phyloP scores from a whole-genome alignment of 371 early-diverging fungal species.

The Actinomortierella ambigua region DNA sequence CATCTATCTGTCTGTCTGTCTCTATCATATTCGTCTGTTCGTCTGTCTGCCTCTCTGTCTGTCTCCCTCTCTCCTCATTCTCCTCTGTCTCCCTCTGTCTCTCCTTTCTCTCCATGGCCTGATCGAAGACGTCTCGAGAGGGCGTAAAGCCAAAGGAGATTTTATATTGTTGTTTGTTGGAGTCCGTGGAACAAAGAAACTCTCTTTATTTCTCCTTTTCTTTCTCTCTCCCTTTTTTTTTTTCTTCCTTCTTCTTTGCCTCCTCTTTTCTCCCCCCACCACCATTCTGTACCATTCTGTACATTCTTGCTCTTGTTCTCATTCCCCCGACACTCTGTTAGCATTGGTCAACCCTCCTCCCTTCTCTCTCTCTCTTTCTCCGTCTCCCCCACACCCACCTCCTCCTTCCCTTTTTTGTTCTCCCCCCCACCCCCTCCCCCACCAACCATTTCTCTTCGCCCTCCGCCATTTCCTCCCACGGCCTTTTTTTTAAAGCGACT shows the following conservation, averaged over 20 bases:
- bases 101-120: neutral
- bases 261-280: neutral
- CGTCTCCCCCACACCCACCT: neutral
- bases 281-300: neutral
- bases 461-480: slow-evolving; percentile 1
- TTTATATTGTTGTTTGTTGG: neutral
- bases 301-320: neutral
- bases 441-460: neutral
- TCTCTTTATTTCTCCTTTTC: neutral
- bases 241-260: neutral
- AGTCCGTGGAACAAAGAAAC: neutral
- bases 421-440: neutral
- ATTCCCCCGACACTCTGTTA: no score
- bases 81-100: neutral
- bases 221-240: neutral
- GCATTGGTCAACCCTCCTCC: neutral
- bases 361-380: neutral
- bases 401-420: no score
- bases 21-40: neutral
- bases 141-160: neutral
- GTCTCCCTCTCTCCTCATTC: neutral
- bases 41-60: neutral
- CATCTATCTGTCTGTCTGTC: no score
- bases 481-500: neutral
- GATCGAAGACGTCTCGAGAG: neutral